Base-by-base conservation (phyloP, 495 filamentous ascomycete genomes). In the Podospora pseudopauciseta region DNA sequence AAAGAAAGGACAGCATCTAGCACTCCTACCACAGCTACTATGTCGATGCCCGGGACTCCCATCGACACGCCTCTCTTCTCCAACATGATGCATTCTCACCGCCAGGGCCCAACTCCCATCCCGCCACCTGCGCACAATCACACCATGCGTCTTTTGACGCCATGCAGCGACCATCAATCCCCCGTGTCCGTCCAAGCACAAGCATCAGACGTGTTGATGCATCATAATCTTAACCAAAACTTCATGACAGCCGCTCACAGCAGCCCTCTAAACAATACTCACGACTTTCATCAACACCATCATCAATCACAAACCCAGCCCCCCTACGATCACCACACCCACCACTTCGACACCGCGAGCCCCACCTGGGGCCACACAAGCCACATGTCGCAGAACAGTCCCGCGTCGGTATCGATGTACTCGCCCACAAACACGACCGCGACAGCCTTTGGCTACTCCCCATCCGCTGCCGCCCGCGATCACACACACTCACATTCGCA, bases 71-170 rank as follows among this genome's bases (percentile, higher is more conserved):
- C 23, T 20, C n/a, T 49, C 13, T 30, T 20, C 54, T 26, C 58
- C 19, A 68, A 23, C 64, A 18, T 66, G 64, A 13, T 53, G 32
- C 54, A 49, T 63, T 20, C 11, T 65, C 66, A 26, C 11, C 64
- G 68, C 65, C 53, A 72, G 39, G 13, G 39, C 64, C 9, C 63
- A 58, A 16, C 60, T 28, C 11, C 20, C 65, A n/a, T 32, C 34
- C 30, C 32, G 32, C 15, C 30, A 66, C 1, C 69, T 65, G 4
- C 73, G 74, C 63, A 69, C 68, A 16, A 64, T 61, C 64, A 71
- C 20, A 57, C 75, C 26, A 74, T 80, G 23, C 71, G 76, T 0
- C 69, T 82, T 3, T 77, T 82, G 30, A 84, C 82, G 0, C 82
- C 82, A 1, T 77, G 75, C 73, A 81, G 78, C 75, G 82, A 84